Conservation (phyloP, 1,284 basidiomycete genomes). For the Moesziomyces parantarcticus region DNA sequence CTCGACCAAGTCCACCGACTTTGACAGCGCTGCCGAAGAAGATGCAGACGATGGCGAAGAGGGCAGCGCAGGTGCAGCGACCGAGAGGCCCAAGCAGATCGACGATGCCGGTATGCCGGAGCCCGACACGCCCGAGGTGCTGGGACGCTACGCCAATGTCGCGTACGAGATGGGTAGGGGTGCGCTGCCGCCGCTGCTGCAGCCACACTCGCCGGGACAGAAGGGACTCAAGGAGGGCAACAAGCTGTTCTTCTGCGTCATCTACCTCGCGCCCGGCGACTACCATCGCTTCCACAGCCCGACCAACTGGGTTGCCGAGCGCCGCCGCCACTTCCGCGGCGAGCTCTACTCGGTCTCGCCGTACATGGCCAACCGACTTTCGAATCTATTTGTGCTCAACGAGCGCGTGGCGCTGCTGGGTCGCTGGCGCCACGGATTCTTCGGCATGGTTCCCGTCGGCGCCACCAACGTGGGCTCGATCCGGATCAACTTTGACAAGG, state of each 20-base stretch:
- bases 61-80: conserved; percentile 64
- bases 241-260: conserved; percentile 88
- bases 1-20: not conserved
- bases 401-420: conserved; percentile 97
- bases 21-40: conserved; percentile 27
- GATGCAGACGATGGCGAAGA: conserved; percentile 32
- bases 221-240: conserved; percentile 72
- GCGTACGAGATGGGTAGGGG: conserved; percentile 64
- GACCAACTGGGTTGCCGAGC: conserved; percentile 95
- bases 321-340: conserved; percentile 92
- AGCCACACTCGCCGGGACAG: conserved; percentile 52
- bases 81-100: conserved; percentile 47
- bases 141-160: conserved; percentile 64
- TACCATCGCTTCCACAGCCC: conserved; percentile 98
- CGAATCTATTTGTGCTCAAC: conserved; percentile 95
- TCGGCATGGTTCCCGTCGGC: conserved; percentile 95
- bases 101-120: conserved; percentile 66
- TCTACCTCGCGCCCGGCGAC: conserved; percentile 98
- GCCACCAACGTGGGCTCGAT: conserved; percentile 98
- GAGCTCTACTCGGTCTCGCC: conserved; percentile 97
- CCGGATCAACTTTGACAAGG: conserved; percentile 93
- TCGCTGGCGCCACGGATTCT: conserved; percentile 94
- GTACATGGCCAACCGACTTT: conserved; percentile 89
- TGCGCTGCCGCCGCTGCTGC: conserved; percentile 61
- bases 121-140: conserved; percentile 64